Conservation (phyloP, 192 early-diverging fungal species). For the Mortierella hygrophila region DNA sequence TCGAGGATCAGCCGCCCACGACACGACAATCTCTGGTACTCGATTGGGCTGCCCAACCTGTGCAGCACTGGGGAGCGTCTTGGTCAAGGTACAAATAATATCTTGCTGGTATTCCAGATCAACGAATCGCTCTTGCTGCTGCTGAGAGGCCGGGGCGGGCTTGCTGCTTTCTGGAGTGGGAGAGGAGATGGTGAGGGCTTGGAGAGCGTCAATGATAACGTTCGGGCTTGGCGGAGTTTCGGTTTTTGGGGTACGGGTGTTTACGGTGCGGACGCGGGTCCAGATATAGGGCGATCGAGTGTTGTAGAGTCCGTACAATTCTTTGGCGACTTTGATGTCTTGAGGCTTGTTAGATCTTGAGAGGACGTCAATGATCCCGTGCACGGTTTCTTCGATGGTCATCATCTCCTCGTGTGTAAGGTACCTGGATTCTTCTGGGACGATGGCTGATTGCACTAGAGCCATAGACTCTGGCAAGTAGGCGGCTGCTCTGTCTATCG, state of each 20-base stretch:
- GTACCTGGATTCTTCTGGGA: slow-evolving; percentile 4
- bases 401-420: slow-evolving; percentile 35
- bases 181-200: background rate
- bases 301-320: slow-evolving; percentile 15
- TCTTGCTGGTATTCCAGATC: slow-evolving; percentile 23
- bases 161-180: background rate
- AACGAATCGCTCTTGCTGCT: background rate
- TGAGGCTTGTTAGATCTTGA: background rate
- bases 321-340: slow-evolving; percentile 20
- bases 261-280: slow-evolving; percentile 29
- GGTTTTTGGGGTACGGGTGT: background rate
- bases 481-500: background rate
- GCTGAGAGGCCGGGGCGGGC: background rate
- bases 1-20: background rate
- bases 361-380: slow-evolving; percentile 16
- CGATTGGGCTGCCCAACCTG: background rate
- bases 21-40: background rate
- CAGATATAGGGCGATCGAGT: slow-evolving; percentile 41
- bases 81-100: slow-evolving; percentile 27
- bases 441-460: slow-evolving; percentile 19
- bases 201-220: slow-evolving; percentile 17
- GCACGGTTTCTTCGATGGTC: slow-evolving; percentile 21
- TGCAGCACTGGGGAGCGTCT: background rate
- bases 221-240: slow-evolving; percentile 18
- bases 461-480: slow-evolving; percentile 35